These are phyloP conservation scores for Aurinia saxatilis DNA, from an alignment of 345 rosid genomes.

Conservation along the genomic window DNA sequence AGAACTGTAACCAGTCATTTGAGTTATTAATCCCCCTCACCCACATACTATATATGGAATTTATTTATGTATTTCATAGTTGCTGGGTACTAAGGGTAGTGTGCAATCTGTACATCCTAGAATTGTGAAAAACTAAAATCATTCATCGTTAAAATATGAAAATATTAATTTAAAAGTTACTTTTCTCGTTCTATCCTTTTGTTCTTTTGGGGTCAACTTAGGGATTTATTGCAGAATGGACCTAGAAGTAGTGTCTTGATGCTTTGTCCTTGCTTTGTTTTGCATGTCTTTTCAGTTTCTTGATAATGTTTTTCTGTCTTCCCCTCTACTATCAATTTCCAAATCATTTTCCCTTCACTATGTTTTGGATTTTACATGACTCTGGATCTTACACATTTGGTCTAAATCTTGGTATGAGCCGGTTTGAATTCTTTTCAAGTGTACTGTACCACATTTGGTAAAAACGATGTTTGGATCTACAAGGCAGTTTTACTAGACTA, in stretches of 20 bases:
- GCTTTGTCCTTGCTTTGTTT: slow-evolving; percentile 21
- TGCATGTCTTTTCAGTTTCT: slow-evolving; percentile 24
- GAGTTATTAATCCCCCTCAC: background rate
- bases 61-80: too few species aligned
- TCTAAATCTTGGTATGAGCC: background rate
- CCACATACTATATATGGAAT: background rate
- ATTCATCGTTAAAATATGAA: background rate
- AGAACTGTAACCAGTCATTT: background rate
- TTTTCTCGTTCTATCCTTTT: background rate
- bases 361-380: slow-evolving; percentile 19
- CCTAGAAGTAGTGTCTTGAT: background rate
- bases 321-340: slow-evolving; percentile 5
- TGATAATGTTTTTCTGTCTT: slow-evolving; percentile 26
- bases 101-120: background rate
- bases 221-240: slow-evolving; percentile 17
- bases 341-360: background rate
- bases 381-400: background rate
- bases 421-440: background rate
- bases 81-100: too few species aligned
- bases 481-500: background rate
- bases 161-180: background rate
- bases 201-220: slow-evolving; percentile 9
- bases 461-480: too few species aligned
- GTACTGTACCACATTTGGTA: background rate
- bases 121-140: background rate